Conservation (phyloP, 2,329 filamentous ascomycete species). For the Ophidiomyces ophidiicola region DNA sequence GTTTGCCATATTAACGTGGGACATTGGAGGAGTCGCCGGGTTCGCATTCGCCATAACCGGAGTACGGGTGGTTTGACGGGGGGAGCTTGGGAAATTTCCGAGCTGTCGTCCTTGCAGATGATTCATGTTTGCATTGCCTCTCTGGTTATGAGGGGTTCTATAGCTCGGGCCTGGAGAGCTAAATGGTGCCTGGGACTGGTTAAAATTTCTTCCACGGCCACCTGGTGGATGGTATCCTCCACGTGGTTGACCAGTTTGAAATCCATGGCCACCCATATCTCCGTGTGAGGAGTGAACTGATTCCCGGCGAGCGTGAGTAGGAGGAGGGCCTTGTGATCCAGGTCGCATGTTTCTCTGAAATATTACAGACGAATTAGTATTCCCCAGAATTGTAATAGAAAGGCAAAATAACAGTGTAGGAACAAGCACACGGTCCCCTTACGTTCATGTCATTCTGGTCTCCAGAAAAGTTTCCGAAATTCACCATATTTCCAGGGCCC, state of each 20-base stretch:
- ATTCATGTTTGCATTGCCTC: constrained; percentile 41
- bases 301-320: constrained; percentile 71
- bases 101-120: constrained; percentile 38
- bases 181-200: constrained; percentile 39
- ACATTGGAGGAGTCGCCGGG: constrained; percentile 59
- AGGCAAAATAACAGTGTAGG: background rate
- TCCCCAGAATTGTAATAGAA: background rate
- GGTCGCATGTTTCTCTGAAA: constrained; percentile 33
- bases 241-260: constrained; percentile 42
- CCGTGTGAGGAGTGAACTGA: constrained; percentile 73
- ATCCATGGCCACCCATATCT: constrained; percentile 49
- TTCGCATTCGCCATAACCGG: constrained; percentile 54
- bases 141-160: constrained; percentile 41
- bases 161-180: constrained; percentile 42
- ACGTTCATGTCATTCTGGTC: constrained; percentile 59
- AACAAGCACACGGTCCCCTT: constrained; percentile 29
- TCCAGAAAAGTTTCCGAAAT: constrained; percentile 70
- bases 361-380: constrained; percentile 16
- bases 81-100: constrained; percentile 49
- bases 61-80: constrained; percentile 52
- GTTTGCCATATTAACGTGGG: constrained; percentile 54
- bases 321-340: constrained; percentile 51
- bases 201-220: constrained; percentile 48
- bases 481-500: constrained; percentile 57
- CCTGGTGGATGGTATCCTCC: constrained; percentile 42